Percentiles rank a stretch among this genome's conserved stretches.
Conservation (phyloP, 2,329 filamentous ascomycete species). For the Sarocladium oryzae region DNA sequence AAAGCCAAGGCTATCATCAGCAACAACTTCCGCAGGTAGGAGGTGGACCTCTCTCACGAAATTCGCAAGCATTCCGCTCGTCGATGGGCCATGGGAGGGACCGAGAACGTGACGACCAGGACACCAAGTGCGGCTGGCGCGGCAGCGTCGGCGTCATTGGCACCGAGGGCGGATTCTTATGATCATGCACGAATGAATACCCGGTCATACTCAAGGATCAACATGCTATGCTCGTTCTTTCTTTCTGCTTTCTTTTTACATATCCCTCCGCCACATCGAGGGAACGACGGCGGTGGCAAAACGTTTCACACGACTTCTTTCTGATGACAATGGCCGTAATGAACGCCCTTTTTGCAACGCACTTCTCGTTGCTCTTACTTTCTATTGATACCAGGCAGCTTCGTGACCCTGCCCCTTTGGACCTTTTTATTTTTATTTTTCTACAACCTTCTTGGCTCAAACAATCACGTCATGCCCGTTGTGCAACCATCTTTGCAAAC, state of each 20-base stretch:
- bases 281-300: neutral
- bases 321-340: slow-evolving; percentile 1
- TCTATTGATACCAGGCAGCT: slow-evolving; percentile 6
- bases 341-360: neutral
- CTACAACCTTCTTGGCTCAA: no score
- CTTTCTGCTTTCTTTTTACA: neutral
- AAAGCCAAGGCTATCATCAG: slow-evolving; percentile 34
- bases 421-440: no score
- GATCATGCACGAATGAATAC: no score
- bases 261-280: neutral
- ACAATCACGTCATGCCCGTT: no score
- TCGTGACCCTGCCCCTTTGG: neutral
- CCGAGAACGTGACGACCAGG: slow-evolving; percentile 28
- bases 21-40: slow-evolving; percentile 10
- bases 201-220: neutral
- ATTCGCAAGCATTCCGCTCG: neutral
- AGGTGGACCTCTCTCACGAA: slow-evolving; percentile 22
- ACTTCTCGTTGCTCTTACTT: neutral
- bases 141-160: slow-evolving; percentile 49
- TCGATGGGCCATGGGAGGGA: slow-evolving; percentile 21
- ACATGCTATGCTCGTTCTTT: neutral
- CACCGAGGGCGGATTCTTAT: slow-evolving; percentile 49
- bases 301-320: slow-evolving; percentile 1
- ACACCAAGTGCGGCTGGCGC: slow-evolving; percentile 49
- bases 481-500: no score